phyloP scores from a whole-genome alignment of 2,329 filamentous ascomycete genomes.

The Reticulascus tulasneorum region DNA sequence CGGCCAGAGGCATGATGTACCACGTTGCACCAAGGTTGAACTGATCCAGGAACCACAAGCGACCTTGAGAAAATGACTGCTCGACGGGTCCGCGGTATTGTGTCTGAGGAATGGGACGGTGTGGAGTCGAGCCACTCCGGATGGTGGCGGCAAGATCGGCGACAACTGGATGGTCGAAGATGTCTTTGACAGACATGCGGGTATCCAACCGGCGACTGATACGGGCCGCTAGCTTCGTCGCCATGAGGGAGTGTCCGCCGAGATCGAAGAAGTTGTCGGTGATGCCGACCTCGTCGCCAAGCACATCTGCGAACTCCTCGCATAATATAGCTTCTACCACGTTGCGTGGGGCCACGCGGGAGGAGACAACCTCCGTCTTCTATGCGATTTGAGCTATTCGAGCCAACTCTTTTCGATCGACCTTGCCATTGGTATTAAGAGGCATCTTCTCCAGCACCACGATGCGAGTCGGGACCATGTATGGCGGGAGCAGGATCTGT shows the following conservation, averaged over 20 bases:
- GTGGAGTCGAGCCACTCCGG: background rate
- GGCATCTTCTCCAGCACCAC: conserved; percentile 19
- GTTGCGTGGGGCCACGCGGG: conserved; percentile 2
- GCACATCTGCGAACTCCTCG: conserved; percentile 4
- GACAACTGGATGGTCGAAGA: conserved; percentile 6
- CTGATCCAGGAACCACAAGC: conserved; percentile 2
- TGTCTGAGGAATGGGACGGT: background rate
- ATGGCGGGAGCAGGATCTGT: conserved; percentile 4
- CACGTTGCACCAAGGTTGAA: background rate
- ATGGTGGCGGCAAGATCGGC: background rate
- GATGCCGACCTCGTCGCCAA: conserved; percentile 4
- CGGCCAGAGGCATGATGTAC: background rate
- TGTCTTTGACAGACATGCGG: conserved; percentile 8
- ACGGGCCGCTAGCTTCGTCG: conserved; percentile 4
- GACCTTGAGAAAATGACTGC: conserved; percentile 1
- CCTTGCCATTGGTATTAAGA: conserved; percentile 20
- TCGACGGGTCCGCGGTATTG: background rate
- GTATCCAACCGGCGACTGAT: conserved; percentile 3
- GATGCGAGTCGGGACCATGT: conserved; percentile 22
- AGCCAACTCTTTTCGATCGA: conserved; percentile 13
- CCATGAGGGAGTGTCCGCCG: conserved; percentile 12
- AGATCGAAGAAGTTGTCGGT: conserved; percentile 15
- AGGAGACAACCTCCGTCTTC: background rate
- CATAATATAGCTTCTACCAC: conserved; percentile 15
- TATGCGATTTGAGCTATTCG: background rate